These are phyloP conservation scores for Penicillium sp. DNA, from an alignment of 2,329 filamentous ascomycete genomes.

Conservation along the genomic window DNA sequence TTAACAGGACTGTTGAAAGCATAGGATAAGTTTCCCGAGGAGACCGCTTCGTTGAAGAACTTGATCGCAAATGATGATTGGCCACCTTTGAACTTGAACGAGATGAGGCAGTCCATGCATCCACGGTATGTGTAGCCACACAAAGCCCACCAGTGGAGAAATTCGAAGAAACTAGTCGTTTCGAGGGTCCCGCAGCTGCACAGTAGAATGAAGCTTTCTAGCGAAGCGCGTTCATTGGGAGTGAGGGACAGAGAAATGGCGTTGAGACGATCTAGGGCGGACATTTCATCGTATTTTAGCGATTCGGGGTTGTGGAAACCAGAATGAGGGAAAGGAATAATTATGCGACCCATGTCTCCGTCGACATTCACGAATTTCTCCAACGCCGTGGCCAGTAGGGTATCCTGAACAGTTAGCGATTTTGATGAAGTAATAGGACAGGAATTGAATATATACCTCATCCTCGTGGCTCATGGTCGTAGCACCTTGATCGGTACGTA, in stretches of 20 bases:
- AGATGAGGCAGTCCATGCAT: constrained; percentile 45
- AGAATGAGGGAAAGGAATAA: constrained; percentile 50
- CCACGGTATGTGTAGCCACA: constrained; percentile 47
- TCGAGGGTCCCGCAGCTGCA: constrained; percentile 50
- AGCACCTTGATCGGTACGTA: constrained; percentile 36
- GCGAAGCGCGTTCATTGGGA: constrained; percentile 44
- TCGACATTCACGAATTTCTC: constrained; percentile 55
- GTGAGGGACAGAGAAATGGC: constrained; percentile 46
- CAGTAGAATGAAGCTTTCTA: constrained; percentile 50
- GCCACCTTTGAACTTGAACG: constrained; percentile 49
- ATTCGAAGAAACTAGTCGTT: constrained; percentile 52
- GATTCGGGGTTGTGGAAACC: constrained; percentile 38
- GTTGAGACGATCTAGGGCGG: constrained; percentile 48
- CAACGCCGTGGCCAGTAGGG: constrained; percentile 39
- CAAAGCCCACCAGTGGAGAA: constrained; percentile 55
- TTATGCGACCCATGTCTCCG: constrained; percentile 41
- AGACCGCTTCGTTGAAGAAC: constrained; percentile 51
- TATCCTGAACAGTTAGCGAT: constrained; percentile 29
- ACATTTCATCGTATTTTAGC: constrained; percentile 45
- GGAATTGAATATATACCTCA: constrained; percentile 31
- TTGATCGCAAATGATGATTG: constrained; percentile 52
- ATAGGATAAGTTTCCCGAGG: constrained; percentile 46
- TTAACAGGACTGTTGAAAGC: constrained; percentile 46
- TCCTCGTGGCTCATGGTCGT: constrained; percentile 48
- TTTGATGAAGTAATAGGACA: not conserved